phyloP scores from a whole-genome alignment of 176 grass and related monocot species.

The Avena sativa region DNA sequence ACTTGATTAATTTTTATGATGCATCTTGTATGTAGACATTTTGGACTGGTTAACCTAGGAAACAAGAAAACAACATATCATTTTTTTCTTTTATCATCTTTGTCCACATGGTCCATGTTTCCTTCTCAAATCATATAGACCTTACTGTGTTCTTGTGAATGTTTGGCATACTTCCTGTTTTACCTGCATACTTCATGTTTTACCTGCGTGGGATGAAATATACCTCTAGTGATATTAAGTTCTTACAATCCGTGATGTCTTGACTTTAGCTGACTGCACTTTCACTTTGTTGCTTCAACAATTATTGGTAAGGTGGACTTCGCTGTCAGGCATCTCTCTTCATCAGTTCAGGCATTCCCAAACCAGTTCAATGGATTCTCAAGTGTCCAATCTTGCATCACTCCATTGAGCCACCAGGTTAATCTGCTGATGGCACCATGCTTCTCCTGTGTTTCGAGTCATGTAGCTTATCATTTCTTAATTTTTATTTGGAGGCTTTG shows the following conservation, averaged over 20 bases:
- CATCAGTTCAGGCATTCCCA: constrained; percentile 67
- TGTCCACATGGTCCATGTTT: not conserved
- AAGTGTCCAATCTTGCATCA: constrained; percentile 78
- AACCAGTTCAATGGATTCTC: constrained; percentile 67
- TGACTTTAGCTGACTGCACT: constrained; percentile 31
- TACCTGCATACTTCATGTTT: not conserved
- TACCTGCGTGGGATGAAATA: not conserved
- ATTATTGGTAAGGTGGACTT: constrained; percentile 91
- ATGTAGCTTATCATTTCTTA: constrained; percentile 15
- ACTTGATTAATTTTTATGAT: no score
- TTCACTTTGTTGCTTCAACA: constrained; percentile 50
- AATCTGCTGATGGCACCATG: not conserved
- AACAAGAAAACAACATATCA: not conserved
- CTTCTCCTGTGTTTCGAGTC: not conserved
- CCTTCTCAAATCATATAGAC: not conserved
- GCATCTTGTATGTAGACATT: not conserved
- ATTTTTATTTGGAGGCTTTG: not conserved
- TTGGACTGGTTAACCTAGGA: constrained; percentile 9
- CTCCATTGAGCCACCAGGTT: constrained; percentile 54
- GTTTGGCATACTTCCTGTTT: not conserved
- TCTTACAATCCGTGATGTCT: not conserved
- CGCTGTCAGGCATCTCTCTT: constrained; percentile 94
- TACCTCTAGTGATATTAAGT: not conserved
- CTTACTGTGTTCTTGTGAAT: not conserved
- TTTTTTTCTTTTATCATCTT: not conserved